Evolutionary conservation across 148 eudicot species (phyloP).

Genomic region (Fallopia convolvulus): DNA sequence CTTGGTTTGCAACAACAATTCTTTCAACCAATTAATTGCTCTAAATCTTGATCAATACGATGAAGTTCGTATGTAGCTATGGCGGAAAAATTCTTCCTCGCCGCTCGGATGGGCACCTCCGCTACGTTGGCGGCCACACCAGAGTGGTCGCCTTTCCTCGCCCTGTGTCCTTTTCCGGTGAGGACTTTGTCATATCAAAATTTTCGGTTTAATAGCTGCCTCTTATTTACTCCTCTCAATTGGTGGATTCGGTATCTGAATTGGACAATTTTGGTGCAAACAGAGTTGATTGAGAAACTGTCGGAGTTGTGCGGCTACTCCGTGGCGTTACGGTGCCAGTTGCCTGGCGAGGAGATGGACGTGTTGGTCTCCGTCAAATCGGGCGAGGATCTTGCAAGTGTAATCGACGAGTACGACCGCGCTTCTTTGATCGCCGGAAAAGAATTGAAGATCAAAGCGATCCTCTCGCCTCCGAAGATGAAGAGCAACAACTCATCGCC

Average conservation of each 20-base stretch:
- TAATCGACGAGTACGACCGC: constrained; percentile 63
- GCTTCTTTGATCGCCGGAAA: constrained; percentile 24
- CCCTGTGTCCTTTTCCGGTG: constrained; percentile 50
- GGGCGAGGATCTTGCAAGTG: constrained; percentile 51
- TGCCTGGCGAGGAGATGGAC: constrained; percentile 76
- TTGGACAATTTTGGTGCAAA: background rate
- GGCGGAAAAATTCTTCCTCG: constrained; percentile 80
- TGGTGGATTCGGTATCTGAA: background rate
- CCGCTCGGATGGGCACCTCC: constrained; percentile 57
- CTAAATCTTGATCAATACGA: too few species aligned
- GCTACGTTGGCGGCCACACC: constrained; percentile 73
- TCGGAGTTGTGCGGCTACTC: constrained; percentile 54
- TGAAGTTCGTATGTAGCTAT: constrained; percentile 75
- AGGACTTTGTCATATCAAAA: background rate
- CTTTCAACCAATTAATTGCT: too few species aligned
- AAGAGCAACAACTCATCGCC: constrained; percentile 19
- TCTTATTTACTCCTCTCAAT: too few species aligned
- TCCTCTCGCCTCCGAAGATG: constrained; percentile 39
- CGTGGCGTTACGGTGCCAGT: constrained; percentile 47
- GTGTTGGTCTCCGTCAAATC: constrained; percentile 52
- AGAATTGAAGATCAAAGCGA: constrained; percentile 58
- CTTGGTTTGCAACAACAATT: too few species aligned
- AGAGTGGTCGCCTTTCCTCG: constrained; percentile 63
- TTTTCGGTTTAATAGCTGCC: background rate
- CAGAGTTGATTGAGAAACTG: constrained; percentile 62